Conservation (phyloP, 306 rosid genomes). For the Begonia peltatifolia region DNA sequence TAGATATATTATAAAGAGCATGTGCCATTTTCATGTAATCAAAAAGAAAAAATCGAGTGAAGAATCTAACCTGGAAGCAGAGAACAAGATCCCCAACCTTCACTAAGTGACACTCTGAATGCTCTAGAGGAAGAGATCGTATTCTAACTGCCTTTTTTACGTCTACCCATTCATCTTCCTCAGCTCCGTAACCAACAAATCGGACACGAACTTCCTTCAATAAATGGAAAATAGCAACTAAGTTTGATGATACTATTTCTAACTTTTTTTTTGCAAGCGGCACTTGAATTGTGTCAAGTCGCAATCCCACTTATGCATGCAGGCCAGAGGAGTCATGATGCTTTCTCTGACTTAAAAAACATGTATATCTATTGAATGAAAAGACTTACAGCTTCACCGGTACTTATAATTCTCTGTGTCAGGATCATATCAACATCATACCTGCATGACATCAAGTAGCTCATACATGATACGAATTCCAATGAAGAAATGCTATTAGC, state of each 20-base stretch:
- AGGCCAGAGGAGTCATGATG: too few species aligned
- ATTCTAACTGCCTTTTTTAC: conserved; percentile 53
- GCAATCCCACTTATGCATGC: too few species aligned
- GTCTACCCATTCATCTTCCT: conserved; percentile 86
- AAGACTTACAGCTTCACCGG: conserved; percentile 76
- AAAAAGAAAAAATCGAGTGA: not conserved
- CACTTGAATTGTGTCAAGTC: too few species aligned
- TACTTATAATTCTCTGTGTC: conserved; percentile 49
- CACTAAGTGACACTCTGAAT: conserved; percentile 52
- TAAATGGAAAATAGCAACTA: conserved; percentile 27
- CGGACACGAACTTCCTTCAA: conserved; percentile 92
- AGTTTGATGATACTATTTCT: not conserved
- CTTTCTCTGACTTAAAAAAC: too few species aligned
- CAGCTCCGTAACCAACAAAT: conserved; percentile 87
- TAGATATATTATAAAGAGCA: conserved; percentile 7
- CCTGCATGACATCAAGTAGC: conserved; percentile 36
- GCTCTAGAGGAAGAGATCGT: conserved; percentile 75
- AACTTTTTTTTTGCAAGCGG: too few species aligned
- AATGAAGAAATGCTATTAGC: not conserved
- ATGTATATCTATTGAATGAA: not conserved
- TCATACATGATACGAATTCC: conserved; percentile 2
- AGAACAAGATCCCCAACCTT: conserved; percentile 64
- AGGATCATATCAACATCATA: conserved; percentile 73
- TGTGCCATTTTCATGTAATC: not conserved
- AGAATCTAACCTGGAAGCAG: conserved; percentile 70